Percentiles rank a stretch among this genome's conserved stretches.
Conservation (phyloP, 176 grass and related monocot genomes). For the Triticum urartu region DNA sequence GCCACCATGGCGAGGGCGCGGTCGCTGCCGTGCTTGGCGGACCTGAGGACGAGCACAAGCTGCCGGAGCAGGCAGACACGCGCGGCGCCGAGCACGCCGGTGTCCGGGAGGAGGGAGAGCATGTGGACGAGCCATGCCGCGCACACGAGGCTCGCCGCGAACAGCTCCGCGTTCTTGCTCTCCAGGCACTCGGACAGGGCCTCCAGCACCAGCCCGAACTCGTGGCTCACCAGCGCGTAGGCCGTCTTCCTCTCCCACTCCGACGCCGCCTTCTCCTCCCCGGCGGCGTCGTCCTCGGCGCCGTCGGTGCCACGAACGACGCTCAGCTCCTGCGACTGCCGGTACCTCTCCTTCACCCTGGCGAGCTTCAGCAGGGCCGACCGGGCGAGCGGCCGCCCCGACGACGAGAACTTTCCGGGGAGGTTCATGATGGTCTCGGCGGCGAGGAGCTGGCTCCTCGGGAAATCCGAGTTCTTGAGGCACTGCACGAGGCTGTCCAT, state of each 20-base stretch:
- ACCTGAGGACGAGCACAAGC: conserved; percentile 56
- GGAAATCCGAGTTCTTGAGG: conserved; percentile 58
- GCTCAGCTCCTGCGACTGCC: conserved; percentile 45
- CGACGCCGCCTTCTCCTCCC: conserved; percentile 44
- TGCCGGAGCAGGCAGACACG: conserved; percentile 62
- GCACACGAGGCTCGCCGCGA: conserved; percentile 61
- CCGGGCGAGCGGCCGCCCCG: conserved; percentile 53
- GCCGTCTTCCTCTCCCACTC: conserved; percentile 69
- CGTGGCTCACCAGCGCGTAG: conserved; percentile 64
- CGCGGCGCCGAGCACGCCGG: conserved; percentile 60
- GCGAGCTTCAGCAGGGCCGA: conserved; percentile 55
- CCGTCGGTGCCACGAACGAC: conserved; percentile 18
- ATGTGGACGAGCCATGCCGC: conserved; percentile 62
- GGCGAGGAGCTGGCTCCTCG: conserved; percentile 56
- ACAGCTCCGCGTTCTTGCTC: conserved; percentile 50
- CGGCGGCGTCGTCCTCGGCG: conserved; percentile 42
- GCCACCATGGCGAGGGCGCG: conserved; percentile 65
- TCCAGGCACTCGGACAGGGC: conserved; percentile 54
- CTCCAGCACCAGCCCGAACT: conserved; percentile 73
- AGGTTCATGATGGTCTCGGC: conserved; percentile 65
- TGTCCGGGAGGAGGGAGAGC: conserved; percentile 67
- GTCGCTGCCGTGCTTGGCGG: conserved; percentile 62
- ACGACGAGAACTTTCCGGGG: conserved; percentile 63
- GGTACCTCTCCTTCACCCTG: conserved; percentile 51
- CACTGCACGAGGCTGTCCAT: conserved; percentile 47